Conservation (phyloP, 768 basidiomycete genomes). For the Pleurotus tuber-regium region DNA sequence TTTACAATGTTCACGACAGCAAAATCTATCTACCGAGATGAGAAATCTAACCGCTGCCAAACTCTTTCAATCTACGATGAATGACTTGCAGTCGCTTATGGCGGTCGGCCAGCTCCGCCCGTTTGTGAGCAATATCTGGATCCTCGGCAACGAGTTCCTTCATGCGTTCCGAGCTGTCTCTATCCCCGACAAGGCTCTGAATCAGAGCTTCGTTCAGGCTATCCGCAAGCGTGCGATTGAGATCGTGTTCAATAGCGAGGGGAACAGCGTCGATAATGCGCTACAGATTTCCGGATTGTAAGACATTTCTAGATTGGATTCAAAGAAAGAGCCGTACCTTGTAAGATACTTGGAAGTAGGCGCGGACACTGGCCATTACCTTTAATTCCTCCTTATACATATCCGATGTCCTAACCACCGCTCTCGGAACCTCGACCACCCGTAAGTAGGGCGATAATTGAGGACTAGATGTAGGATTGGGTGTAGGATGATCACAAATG, state of each 20-base stretch:
- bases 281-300: constrained; percentile 24
- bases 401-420: not conserved
- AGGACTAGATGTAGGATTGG: not conserved
- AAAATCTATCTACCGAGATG: no score
- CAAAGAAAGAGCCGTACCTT: constrained; percentile 32
- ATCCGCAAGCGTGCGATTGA: constrained; percentile 37
- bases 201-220: constrained; percentile 35
- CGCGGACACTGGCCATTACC: constrained; percentile 54
- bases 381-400: constrained; percentile 37
- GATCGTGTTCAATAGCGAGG: constrained; percentile 41
- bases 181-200: constrained; percentile 19
- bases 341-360: constrained; percentile 54
- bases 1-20: no score
- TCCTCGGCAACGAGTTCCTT: constrained; percentile 39
- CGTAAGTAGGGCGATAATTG: not conserved
- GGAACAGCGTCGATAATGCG: constrained; percentile 56
- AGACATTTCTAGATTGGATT: not conserved
- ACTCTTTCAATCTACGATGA: constrained; percentile 26
- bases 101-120: constrained; percentile 28
- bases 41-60: constrained; percentile 7
- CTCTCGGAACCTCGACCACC: not conserved
- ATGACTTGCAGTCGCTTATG: constrained; percentile 30
- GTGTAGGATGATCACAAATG: no score
- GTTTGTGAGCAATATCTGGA: constrained; percentile 25
- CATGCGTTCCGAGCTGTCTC: constrained; percentile 18